A percentile compares a stretch with the other conserved stretches of the same genome.
Evolutionary conservation across 192 early-diverging fungal species (phyloP).

Genomic region (Dispira parvispora): DNA sequence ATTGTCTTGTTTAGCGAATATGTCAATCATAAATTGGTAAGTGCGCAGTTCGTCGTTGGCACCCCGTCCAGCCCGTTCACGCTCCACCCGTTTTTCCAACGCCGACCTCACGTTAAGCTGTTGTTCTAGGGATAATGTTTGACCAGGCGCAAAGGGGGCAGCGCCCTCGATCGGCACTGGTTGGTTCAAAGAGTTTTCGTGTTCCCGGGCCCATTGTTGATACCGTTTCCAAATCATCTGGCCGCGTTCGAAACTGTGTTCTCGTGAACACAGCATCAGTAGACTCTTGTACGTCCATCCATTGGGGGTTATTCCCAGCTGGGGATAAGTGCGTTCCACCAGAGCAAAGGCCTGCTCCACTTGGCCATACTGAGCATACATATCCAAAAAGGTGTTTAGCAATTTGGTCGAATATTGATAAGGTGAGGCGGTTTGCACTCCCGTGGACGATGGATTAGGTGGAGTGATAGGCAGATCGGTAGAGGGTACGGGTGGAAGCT

Average conservation of each 20-base stretch:
- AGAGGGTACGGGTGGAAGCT: slow-evolving; percentile 10
- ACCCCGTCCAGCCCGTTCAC: slow-evolving; percentile 28
- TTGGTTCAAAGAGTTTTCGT: slow-evolving; percentile 1
- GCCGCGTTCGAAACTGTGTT: slow-evolving; percentile 37
- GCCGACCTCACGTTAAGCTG: slow-evolving; percentile 19
- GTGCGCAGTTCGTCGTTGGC: slow-evolving; percentile 33
- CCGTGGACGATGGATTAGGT: slow-evolving; percentile 18
- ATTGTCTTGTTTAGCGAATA: slow-evolving; percentile 38
- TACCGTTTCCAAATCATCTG: slow-evolving; percentile 52
- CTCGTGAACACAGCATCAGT: slow-evolving; percentile 40
- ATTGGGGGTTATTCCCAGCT: slow-evolving; percentile 28
- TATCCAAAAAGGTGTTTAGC: slow-evolving; percentile 40
- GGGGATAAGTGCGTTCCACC: slow-evolving; percentile 31
- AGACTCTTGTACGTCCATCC: slow-evolving; percentile 43
- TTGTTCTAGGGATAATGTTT: slow-evolving; percentile 12
- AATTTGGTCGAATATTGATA: slow-evolving; percentile 22
- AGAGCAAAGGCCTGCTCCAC: slow-evolving; percentile 25
- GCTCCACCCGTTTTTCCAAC: slow-evolving; percentile 21
- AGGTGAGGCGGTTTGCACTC: slow-evolving; percentile 17
- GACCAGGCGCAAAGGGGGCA: background rate
- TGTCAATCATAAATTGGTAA: slow-evolving; percentile 44
- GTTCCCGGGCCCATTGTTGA: slow-evolving; percentile 33
- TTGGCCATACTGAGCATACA: slow-evolving; percentile 35
- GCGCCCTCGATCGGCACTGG: slow-evolving; percentile 9
- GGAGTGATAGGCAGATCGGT: slow-evolving; percentile 8